phyloP scores from a whole-genome alignment of 2,329 filamentous ascomycete genomes.

The Phialophora verrucosa region DNA sequence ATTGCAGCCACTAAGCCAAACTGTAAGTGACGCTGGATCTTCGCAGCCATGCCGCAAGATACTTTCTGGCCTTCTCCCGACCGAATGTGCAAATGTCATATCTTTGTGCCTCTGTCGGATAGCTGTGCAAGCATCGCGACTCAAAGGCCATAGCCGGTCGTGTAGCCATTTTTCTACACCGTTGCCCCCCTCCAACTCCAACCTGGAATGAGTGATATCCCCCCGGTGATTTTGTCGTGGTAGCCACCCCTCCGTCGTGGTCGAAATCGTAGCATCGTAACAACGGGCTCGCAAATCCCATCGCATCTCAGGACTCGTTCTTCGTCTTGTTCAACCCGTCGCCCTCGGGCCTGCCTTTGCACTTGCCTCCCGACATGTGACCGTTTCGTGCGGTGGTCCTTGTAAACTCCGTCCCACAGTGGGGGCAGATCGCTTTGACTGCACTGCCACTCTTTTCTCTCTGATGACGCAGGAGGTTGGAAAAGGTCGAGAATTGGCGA shows the following conservation, averaged over 20 bases:
- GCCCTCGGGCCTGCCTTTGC: conserved; percentile 64
- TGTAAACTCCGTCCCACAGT: conserved; percentile 92
- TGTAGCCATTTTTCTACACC: conserved; percentile 1
- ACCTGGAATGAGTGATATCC: conserved; percentile 3
- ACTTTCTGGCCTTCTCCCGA: neutral
- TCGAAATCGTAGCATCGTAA: conserved; percentile 29
- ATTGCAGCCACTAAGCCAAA: conserved; percentile 24
- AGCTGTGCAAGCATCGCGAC: neutral
- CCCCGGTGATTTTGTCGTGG: neutral
- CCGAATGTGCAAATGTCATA: neutral
- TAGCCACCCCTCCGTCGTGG: conserved; percentile 1
- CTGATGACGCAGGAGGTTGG: conserved; percentile 90
- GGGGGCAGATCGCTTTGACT: conserved; percentile 84
- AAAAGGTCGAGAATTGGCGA: conserved; percentile 93
- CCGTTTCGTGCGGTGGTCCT: conserved; percentile 87
- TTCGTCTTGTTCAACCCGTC: conserved; percentile 24
- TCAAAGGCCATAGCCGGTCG: neutral
- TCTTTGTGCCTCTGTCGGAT: conserved; percentile 2
- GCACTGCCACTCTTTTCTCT: conserved; percentile 92
- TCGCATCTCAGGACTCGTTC: conserved; percentile 16
- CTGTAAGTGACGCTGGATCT: conserved; percentile 1
- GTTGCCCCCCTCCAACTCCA: neutral
- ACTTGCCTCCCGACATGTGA: conserved; percentile 86
- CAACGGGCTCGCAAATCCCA: conserved; percentile 2
- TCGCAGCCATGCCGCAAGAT: neutral